Conservation (phyloP, 1,139 yeast species). For the Yamadazyma trypodendri region DNA sequence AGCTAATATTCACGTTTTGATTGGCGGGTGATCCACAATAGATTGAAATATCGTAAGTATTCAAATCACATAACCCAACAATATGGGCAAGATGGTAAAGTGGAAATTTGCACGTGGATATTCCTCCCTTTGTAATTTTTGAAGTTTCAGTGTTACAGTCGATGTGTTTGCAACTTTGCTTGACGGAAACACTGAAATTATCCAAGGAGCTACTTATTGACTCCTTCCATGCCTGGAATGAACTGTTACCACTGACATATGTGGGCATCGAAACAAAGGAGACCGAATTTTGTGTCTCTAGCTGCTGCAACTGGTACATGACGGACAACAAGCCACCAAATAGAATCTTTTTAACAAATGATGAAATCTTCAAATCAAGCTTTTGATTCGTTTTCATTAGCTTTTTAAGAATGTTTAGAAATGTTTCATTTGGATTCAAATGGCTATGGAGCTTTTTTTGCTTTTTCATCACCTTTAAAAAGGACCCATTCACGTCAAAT, state of each 20-base stretch:
- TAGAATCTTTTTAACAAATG: constrained; percentile 63
- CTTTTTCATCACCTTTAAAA: constrained; percentile 37
- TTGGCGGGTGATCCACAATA: constrained; percentile 82
- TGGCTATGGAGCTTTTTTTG: constrained; percentile 23
- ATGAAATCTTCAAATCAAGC: constrained; percentile 18
- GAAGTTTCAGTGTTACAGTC: constrained; percentile 9
- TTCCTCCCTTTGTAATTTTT: constrained; percentile 11
- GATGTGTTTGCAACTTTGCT: constrained; percentile 12
- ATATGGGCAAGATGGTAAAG: constrained; percentile 74
- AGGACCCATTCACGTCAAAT: constrained; percentile 38
- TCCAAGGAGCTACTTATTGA: constrained; percentile 61
- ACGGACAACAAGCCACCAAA: constrained; percentile 71
- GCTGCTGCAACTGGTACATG: constrained; percentile 75
- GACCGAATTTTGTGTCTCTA: constrained; percentile 56
- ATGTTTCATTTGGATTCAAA: constrained; percentile 26
- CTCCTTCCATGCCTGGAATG: constrained; percentile 59
- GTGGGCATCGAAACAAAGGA: constrained; percentile 37
- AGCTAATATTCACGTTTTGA: constrained; percentile 70
- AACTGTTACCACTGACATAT: constrained; percentile 15
- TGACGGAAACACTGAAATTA: constrained; percentile 21
- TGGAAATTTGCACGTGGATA: constrained; percentile 31
- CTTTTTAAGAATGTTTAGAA: constrained; percentile 35
- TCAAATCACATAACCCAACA: constrained; percentile 57
- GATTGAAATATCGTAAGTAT: constrained; percentile 75
- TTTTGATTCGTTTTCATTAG: constrained; percentile 18